Percentiles rank a stretch among this genome's conserved stretches.
These are phyloP conservation scores for Sclerotinia sclerotiorum DNA, from an alignment of 2,329 filamentous ascomycete genomes.

Conservation along the genomic window DNA sequence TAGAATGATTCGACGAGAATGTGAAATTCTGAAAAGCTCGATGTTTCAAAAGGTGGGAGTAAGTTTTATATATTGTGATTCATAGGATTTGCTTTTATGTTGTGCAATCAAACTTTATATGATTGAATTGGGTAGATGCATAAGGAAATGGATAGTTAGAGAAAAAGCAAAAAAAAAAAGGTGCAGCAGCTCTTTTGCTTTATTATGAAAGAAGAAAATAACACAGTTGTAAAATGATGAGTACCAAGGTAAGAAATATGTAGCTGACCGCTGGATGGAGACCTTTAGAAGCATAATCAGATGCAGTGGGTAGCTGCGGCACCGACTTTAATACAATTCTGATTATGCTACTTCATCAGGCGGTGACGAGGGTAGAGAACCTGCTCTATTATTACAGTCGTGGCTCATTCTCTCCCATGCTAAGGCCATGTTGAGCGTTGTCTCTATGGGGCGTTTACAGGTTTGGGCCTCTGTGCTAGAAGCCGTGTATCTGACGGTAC, in stretches of 20 bases:
- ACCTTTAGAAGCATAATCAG: constrained; percentile 12
- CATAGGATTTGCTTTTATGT: constrained; percentile 15
- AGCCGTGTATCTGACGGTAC: constrained; percentile 31
- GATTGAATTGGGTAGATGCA: constrained; percentile 19
- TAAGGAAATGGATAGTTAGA: not conserved
- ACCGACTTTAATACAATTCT: constrained; percentile 21
- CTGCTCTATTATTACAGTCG: constrained; percentile 20
- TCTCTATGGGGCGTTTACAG: constrained; percentile 21
- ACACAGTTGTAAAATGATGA: constrained; percentile 4
- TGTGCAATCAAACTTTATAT: constrained; percentile 24
- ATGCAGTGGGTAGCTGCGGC: constrained; percentile 12
- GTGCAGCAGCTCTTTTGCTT: constrained; percentile 16
- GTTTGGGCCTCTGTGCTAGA: constrained; percentile 24
- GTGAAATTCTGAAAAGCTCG: not conserved
- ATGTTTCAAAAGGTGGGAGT: not conserved
- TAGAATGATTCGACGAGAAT: not conserved
- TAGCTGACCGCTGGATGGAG: constrained; percentile 25
- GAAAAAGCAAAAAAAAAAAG: constrained; percentile 19
- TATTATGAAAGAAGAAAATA: constrained; percentile 15
- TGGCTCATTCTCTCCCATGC: constrained; percentile 24
- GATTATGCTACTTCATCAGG: not conserved
- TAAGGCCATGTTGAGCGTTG: constrained; percentile 24
- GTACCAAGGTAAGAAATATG: constrained; percentile 21
- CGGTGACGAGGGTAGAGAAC: constrained; percentile 24
- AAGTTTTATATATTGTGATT: constrained; percentile 17